A percentile compares a stretch with the other conserved stretches of the same genome.
Conservation (phyloP, 495 filamentous ascomycete genomes). For the Aspergillus egyptiacus region DNA sequence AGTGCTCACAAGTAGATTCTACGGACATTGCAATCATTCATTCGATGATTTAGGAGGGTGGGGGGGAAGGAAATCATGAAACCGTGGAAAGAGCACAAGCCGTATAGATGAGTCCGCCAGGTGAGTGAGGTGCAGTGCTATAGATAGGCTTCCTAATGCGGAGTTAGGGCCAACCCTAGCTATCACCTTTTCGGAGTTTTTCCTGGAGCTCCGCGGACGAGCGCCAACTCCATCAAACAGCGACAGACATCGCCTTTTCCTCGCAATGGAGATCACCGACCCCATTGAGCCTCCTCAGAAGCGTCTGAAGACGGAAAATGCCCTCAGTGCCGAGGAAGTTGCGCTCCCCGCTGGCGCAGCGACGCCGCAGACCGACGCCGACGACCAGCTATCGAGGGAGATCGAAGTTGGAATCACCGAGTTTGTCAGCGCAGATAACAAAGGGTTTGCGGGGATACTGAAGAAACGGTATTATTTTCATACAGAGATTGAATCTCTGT, state of each 20-base stretch:
- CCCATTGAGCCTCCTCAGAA: slow-evolving; percentile 39
- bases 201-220: slow-evolving; percentile 8
- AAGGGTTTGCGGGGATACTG: slow-evolving; percentile 49
- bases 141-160: slow-evolving; percentile 12
- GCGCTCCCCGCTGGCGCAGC: slow-evolving; percentile 14
- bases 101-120: too few relatives aligned
- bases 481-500: neutral
- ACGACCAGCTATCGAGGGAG: slow-evolving; percentile 40
- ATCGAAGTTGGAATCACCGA: slow-evolving; percentile 50
- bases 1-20: too few relatives aligned
- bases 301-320: slow-evolving; percentile 37
- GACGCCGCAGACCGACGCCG: slow-evolving; percentile 14
- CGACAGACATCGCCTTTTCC: neutral
- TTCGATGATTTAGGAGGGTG: too few relatives aligned
- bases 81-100: too few relatives aligned
- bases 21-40: too few relatives aligned
- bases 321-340: slow-evolving; percentile 14
- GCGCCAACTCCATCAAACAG: neutral
- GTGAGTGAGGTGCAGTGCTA: too few relatives aligned
- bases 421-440: slow-evolving; percentile 44
- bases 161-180: slow-evolving; percentile 16
- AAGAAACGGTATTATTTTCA: slow-evolving; percentile 49
- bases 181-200: slow-evolving; percentile 7
- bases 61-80: too few relatives aligned
- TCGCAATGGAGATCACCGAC: slow-evolving; percentile 37